Percentiles rank a stretch among this genome's conserved stretches.
These are phyloP conservation scores for Austroboletus novae-zelandiae DNA, from an alignment of 1,284 basidiomycete genomes.

Conservation along the genomic window DNA sequence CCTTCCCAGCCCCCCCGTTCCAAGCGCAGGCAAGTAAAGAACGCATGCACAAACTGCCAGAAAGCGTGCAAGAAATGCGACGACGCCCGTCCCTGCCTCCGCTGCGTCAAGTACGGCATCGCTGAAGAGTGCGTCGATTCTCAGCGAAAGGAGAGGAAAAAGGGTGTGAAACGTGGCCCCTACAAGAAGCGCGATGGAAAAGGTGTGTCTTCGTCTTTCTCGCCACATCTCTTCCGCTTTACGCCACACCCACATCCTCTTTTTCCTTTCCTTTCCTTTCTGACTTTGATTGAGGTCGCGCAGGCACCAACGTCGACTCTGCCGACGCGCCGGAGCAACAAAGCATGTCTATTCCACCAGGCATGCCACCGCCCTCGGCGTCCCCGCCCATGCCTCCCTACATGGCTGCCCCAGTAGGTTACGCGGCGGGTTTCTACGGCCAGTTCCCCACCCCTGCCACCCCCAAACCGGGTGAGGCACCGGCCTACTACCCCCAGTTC, in stretches of 20 bases:
- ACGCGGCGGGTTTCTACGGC: slow-evolving; percentile 43
- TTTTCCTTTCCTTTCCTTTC: slow-evolving; percentile 29
- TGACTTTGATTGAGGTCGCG: slow-evolving; percentile 46
- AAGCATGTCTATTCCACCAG: slow-evolving; percentile 43
- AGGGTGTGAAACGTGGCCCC: slow-evolving; percentile 84
- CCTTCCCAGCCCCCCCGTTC: slow-evolving; percentile 50
- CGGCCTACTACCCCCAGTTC: slow-evolving; percentile 49
- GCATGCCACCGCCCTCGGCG: slow-evolving; percentile 40
- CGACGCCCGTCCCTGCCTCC: slow-evolving; percentile 80
- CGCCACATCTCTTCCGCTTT: slow-evolving; percentile 17
- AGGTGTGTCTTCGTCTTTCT: slow-evolving; percentile 49
- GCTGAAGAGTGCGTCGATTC: slow-evolving; percentile 79
- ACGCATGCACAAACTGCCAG: slow-evolving; percentile 86
- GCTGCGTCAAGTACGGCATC: slow-evolving; percentile 83
- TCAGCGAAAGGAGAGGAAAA: slow-evolving; percentile 80
- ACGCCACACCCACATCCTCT: slow-evolving; percentile 7
- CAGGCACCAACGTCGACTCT: slow-evolving; percentile 53
- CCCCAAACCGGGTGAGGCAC: slow-evolving; percentile 52
- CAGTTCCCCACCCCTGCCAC: slow-evolving; percentile 49
- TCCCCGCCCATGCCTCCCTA: slow-evolving; percentile 47
- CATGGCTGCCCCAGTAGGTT: slow-evolving; percentile 41
- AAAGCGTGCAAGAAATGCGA: slow-evolving; percentile 92
- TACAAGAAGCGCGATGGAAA: slow-evolving; percentile 92
- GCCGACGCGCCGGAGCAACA: slow-evolving; percentile 46
- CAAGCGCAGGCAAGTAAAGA: slow-evolving; percentile 87